Base-by-base conservation (phyloP, 2,329 filamentous ascomycete genomes). In the Phialophora chinensis region DNA sequence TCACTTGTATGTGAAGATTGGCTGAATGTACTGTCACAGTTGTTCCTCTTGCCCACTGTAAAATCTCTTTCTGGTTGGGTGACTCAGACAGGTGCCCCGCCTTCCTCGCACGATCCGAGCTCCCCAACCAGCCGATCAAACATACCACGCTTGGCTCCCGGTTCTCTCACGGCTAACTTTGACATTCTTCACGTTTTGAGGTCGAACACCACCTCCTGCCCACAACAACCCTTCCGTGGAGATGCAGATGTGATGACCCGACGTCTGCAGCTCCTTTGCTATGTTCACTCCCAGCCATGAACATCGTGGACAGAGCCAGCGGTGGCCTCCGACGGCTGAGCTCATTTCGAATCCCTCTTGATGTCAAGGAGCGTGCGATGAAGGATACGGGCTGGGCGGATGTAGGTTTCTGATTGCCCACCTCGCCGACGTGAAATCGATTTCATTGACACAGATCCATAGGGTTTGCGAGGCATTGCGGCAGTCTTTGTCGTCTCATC, bases 381-480 rank as follows among this genome's bases (percentile, higher is more conserved):
- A 68, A 71, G 63, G 72, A 74, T 14, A 74, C 69, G 33, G 64
- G 65, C 49, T 75, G 72, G 72, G 73, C 71, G 20, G 73, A 75
- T 70, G 73, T 75, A 66, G 55, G 72, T 60, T 20, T 44, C 20
- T 20, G 38, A 25, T 29, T n/a, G 42, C 35, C 25, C 27, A 53
- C 50, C 25, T 11, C 29, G 8, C n/a, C 53, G 12, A 42, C 20
- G 47, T 27, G 23, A 27, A 20, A 12, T 17, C 23, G 42, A 1
- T 12, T 17, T 52, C 29, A 42, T 38, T 53, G 33, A 61, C n/a
- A 65, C 52, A 23, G n/a, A 20, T 8, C 53, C 20, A 53, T 35
- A 87, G 85, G 85, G 85, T 71, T 80, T 87, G 17, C 82, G 85
- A 64, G 85, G 85, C 69, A 78, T 86, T 60, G 84, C 84, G 49